Base-by-base conservation (phyloP, 495 filamentous ascomycete species). In the Daldinia grandis region DNA sequence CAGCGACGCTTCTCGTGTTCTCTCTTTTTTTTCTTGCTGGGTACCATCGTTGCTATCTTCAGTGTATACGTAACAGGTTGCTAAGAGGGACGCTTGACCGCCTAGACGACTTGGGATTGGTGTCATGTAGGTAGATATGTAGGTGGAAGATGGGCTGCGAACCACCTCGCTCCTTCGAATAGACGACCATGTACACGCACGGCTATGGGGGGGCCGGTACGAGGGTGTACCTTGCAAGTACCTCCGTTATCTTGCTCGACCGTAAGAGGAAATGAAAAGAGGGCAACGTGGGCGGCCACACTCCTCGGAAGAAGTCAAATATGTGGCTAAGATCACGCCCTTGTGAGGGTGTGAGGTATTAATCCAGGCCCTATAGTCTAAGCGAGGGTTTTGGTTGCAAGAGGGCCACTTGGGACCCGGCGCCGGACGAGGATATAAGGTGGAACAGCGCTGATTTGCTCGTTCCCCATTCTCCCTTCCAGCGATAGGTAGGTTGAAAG, bases 321-420 rank as follows among this genome's bases (percentile, higher is more conserved):
- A 54, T 58, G 49, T 74, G 63, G 66, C 63, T 74, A 74, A 70
- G 71, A 71, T 67, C 71, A 74, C 71, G 50, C 71, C 71, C 71
- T 74, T 54, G 62, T 64, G 67, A 70, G 71, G 71, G 71, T 70
- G 71, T 71, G 66, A 66, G 71, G 63, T 74, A 74, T 74, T 74
- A 74, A 69, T 71, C 58, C 62, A 70, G 66, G 62, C 71, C 71
- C 71, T 74, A 66, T 70, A 58, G 59, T 66, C 62, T 74, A 74
- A 74, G 71, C 71, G 71, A 74, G 71, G 67, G 62, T 40, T 71
- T 58, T 65, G 33, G 71, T 74, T 74, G 67, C 71, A 74, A 67
- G 64, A 71, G 71, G 58, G 62, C 71, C 71, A 71, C 66, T 70
- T 70, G 37, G 66, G 51, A 47, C 70, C 65, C 57, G 65, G 60